A percentile compares a stretch with the other conserved stretches of the same genome.
Conservation (phyloP, 2,329 filamentous ascomycete species). For the Herpotrichia juniperi region DNA sequence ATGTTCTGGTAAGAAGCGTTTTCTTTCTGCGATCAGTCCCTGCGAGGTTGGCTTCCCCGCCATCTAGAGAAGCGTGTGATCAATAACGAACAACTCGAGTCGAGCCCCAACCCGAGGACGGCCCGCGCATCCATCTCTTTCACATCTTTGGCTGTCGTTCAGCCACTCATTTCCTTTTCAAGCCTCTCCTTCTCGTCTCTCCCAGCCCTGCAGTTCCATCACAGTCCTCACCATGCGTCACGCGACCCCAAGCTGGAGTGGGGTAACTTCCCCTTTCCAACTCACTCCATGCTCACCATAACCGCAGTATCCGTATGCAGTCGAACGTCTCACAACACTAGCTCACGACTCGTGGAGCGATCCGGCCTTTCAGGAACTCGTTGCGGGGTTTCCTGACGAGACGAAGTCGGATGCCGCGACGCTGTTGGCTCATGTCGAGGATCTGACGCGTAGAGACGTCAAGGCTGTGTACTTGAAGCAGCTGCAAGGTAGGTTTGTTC, state of each 20-base stretch:
- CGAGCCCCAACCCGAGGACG: conserved; percentile 19
- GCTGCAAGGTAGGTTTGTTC: conserved; percentile 61
- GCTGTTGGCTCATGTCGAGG: conserved; percentile 70
- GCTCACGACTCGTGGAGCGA: conserved; percentile 71
- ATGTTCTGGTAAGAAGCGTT: conserved; percentile 71
- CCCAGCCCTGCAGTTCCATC: conserved; percentile 22
- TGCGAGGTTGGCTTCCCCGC: conserved; percentile 30
- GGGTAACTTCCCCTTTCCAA: conserved; percentile 19
- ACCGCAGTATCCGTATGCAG: conserved; percentile 76
- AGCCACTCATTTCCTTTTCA: conserved; percentile 35
- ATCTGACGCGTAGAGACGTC: conserved; percentile 73
- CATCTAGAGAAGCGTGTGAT: conserved; percentile 30
- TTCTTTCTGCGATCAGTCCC: conserved; percentile 16
- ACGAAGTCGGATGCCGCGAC: conserved; percentile 63
- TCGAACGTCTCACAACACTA: conserved; percentile 68
- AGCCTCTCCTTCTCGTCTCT: conserved; percentile 12
- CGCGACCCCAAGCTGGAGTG: conserved; percentile 27
- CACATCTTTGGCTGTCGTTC: conserved; percentile 23
- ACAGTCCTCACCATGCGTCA: conserved; percentile 32
- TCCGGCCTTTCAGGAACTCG: conserved; percentile 69
- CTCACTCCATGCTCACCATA: conserved; percentile 34
- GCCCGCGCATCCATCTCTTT: conserved; percentile 27
- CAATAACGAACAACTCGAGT: conserved; percentile 21
- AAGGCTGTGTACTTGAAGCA: conserved; percentile 80
- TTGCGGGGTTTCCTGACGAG: conserved; percentile 72